Conservation (phyloP, 2,329 filamentous ascomycete genomes). For the Stemphylium beticola region DNA sequence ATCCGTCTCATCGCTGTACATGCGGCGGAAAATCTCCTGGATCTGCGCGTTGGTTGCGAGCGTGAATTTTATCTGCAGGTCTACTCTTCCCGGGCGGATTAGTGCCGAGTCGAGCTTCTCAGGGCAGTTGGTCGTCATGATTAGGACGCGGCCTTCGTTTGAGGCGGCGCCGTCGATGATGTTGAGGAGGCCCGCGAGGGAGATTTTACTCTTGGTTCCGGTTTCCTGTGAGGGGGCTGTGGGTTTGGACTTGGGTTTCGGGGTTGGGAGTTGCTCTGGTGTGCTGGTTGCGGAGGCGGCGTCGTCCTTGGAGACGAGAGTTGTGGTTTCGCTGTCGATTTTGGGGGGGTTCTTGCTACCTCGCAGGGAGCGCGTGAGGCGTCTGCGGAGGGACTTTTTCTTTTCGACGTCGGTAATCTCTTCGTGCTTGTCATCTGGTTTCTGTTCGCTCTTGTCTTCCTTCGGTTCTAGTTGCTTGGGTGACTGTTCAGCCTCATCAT, state of each 20-base stretch:
- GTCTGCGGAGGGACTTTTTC: constrained; percentile 6
- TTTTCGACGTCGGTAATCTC: neutral
- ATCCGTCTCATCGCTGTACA: constrained; percentile 20
- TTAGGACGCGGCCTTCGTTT: constrained; percentile 63
- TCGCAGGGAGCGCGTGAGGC: neutral
- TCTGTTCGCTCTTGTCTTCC: neutral
- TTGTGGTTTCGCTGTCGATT: constrained; percentile 6
- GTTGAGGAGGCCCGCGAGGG: constrained; percentile 79
- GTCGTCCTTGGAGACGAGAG: neutral
- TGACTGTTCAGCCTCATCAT: neutral
- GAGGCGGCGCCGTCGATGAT: constrained; percentile 82
- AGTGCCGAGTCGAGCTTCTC: constrained; percentile 57
- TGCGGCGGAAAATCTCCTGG: constrained; percentile 24
- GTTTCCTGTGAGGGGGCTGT: neutral
- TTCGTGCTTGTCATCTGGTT: neutral
- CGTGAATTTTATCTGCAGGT: constrained; percentile 48
- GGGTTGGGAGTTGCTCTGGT: neutral
- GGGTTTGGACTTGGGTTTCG: neutral
- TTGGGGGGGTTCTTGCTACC: neutral
- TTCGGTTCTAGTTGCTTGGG: neutral
- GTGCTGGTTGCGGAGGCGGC: neutral
- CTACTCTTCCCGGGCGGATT: constrained; percentile 67
- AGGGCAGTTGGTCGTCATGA: constrained; percentile 38
- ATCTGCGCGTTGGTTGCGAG: constrained; percentile 19
- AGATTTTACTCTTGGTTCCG: constrained; percentile 60